Conservation (phyloP, 163 green algal species). For the Coccomyxa subellipsoidea region DNA sequence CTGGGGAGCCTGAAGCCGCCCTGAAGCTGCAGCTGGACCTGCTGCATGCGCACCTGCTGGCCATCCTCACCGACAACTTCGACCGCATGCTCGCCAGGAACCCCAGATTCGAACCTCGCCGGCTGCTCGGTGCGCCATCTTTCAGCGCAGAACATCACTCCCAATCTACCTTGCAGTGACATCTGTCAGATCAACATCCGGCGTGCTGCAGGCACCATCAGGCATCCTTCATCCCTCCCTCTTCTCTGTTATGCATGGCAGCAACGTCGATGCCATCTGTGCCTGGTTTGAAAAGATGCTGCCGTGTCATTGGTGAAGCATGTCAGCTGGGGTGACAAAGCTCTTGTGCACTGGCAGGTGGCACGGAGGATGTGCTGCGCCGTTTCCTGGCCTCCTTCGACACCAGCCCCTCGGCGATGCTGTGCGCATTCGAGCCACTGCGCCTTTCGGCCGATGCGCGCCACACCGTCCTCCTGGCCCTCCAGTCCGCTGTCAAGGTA, state of each 20-base stretch:
- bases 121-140: conserved; percentile 46
- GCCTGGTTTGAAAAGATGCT: too few species aligned
- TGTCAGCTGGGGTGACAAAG: too few species aligned
- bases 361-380: conserved; percentile 22
- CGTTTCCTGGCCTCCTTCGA: conserved; percentile 24
- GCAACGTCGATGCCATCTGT: too few species aligned
- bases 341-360: conserved; percentile 16
- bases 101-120: conserved; percentile 55
- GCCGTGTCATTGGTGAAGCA: too few species aligned
- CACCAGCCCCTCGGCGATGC: conserved; percentile 20
- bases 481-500: conserved; percentile 34
- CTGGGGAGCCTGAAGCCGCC: conserved; percentile 49
- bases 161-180: too few species aligned
- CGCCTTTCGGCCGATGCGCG: conserved; percentile 21
- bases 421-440: conserved; percentile 28
- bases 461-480: conserved; percentile 15
- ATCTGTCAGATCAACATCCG: too few species aligned
- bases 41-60: conserved; percentile 61
- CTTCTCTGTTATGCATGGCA: too few species aligned
- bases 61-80: conserved; percentile 56
- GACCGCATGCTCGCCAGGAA: conserved; percentile 52
- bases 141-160: too few species aligned
- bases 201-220: too few species aligned
- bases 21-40: conserved; percentile 67
- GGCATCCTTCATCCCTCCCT: too few species aligned